Evolutionary conservation across 768 basidiomycete species (phyloP).

Genomic region (Imleria badia): DNA sequence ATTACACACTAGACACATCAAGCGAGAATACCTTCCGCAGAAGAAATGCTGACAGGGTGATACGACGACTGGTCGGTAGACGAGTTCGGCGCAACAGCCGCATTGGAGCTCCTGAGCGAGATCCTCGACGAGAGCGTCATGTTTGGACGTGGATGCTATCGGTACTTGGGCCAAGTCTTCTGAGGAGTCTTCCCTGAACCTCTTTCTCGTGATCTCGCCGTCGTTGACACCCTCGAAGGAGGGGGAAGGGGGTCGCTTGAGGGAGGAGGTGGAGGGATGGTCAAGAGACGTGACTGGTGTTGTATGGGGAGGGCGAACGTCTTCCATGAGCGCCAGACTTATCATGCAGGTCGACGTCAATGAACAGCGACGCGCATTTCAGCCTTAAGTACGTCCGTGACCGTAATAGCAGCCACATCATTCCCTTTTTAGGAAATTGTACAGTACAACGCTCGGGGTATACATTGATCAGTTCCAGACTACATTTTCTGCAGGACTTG

Average conservation of each 20-base stretch:
- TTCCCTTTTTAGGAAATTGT: constrained; percentile 20
- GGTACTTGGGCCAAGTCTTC: constrained; percentile 14
- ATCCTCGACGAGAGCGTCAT: constrained; percentile 50
- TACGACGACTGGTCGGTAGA: constrained; percentile 80
- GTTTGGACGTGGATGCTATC: constrained; percentile 22
- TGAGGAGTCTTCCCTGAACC: constrained; percentile 50
- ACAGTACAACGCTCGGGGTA: too few relatives aligned
- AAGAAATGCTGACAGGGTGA: constrained; percentile 89
- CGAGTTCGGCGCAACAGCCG: constrained; percentile 80
- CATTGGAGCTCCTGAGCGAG: constrained; percentile 77
- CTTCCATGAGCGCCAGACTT: constrained; percentile 20
- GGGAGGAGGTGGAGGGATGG: constrained; percentile 20
- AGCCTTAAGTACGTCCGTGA: constrained; percentile 22
- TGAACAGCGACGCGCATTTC: constrained; percentile 18
- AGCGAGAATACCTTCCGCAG: constrained; percentile 69
- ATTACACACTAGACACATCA: neutral
- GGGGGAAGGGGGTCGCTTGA: constrained; percentile 64
- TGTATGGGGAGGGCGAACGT: neutral
- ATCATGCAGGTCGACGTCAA: constrained; percentile 20
- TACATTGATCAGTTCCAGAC: neutral
- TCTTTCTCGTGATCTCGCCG: constrained; percentile 54
- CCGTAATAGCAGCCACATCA: constrained; percentile 24
- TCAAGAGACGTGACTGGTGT: constrained; percentile 4
- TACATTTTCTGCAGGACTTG: constrained; percentile 14
- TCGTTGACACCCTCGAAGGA: constrained; percentile 54